These are phyloP conservation scores for Passalora sequoiae DNA, from an alignment of 2,329 filamentous ascomycete genomes.

Conservation along the genomic window DNA sequence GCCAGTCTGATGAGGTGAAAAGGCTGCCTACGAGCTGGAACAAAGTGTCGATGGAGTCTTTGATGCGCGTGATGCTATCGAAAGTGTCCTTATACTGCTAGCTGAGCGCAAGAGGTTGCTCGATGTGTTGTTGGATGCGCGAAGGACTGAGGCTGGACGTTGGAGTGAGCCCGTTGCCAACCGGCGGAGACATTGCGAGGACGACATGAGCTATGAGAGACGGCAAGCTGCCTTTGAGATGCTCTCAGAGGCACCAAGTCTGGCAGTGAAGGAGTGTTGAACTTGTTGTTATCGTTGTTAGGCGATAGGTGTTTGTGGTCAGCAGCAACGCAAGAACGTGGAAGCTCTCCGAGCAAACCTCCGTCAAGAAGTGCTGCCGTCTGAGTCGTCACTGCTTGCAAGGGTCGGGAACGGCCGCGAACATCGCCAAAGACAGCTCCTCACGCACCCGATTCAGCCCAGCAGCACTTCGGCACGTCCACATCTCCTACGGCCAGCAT, in stretches of 20 bases:
- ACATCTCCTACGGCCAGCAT: background rate
- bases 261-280: slow-evolving; percentile 3
- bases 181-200: slow-evolving; percentile 37
- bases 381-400: too few species aligned
- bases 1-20: background rate
- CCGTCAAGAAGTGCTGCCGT: too few species aligned
- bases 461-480: background rate
- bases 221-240: slow-evolving; percentile 26
- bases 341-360: too few species aligned
- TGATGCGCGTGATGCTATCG: slow-evolving; percentile 18
- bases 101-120: slow-evolving; percentile 24
- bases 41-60: slow-evolving; percentile 17
- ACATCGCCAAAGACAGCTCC: slow-evolving; percentile 1
- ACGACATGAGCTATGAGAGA: slow-evolving; percentile 34
- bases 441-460: slow-evolving; percentile 3
- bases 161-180: slow-evolving; percentile 26
- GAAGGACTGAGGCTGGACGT: slow-evolving; percentile 27
- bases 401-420: background rate
- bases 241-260: slow-evolving; percentile 19
- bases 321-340: too few species aligned
- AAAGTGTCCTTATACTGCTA: slow-evolving; percentile 22
- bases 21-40: slow-evolving; percentile 21
- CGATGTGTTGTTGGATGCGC: slow-evolving; percentile 24
- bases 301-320: slow-evolving; percentile 10
- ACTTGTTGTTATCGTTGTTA: slow-evolving; percentile 8